A percentile compares a stretch with the other conserved stretches of the same genome.
These are phyloP conservation scores for Hypoxylon fuscum DNA, from an alignment of 495 filamentous ascomycete genomes.

Conservation along the genomic window DNA sequence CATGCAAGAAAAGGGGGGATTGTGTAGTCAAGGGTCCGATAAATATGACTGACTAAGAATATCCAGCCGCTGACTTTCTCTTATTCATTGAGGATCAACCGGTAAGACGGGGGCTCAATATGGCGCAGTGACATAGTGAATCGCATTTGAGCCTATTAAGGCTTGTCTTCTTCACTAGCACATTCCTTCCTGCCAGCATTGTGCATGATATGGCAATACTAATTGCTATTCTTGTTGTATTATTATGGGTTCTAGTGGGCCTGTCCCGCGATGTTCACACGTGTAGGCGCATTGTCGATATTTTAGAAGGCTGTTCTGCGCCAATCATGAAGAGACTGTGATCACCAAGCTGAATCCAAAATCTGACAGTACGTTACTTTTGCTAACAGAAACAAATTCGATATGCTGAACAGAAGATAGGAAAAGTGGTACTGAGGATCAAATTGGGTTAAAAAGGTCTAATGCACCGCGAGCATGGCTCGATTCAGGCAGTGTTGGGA, in stretches of 20 bases:
- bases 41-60: too few species aligned
- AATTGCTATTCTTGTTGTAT: not conserved
- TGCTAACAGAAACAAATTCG: not conserved
- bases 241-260: conserved; percentile 10
- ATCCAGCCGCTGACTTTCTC: conserved; percentile 4
- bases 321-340: conserved; percentile 6
- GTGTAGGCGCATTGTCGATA: conserved; percentile 5
- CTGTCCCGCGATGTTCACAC: conserved; percentile 4
- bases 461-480: not conserved
- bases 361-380: conserved; percentile 28
- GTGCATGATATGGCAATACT: not conserved
- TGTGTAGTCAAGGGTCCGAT: too few species aligned
- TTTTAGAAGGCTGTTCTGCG: conserved; percentile 2
- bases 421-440: not conserved
- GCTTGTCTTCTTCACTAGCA: conserved; percentile 1
- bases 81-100: conserved; percentile 20
- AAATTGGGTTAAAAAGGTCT: not conserved
- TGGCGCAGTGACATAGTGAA: conserved; percentile 18
- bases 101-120: not conserved
- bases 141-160: conserved; percentile 13
- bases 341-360: conserved; percentile 29
- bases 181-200: not conserved
- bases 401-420: conserved; percentile 4
- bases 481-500: not conserved
- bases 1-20: too few species aligned